These are phyloP conservation scores for Lentinula raphanica DNA, from an alignment of 768 basidiomycete genomes.

Conservation along the genomic window DNA sequence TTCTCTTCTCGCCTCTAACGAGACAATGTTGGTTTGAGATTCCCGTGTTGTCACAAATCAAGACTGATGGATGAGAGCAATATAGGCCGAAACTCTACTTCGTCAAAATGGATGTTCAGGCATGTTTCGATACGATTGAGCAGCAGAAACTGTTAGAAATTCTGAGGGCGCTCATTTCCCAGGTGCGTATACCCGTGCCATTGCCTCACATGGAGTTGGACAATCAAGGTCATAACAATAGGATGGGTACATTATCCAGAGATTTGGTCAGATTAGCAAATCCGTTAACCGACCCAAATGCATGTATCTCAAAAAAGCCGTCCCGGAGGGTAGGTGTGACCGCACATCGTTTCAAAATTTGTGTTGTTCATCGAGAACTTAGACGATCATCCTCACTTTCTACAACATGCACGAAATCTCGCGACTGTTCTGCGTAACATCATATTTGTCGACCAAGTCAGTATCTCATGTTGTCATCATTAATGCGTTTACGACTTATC, in stretches of 20 bases:
- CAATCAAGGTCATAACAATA: conserved; percentile 20
- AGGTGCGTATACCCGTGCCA: conserved; percentile 35
- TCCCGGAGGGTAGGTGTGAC: conserved; percentile 51
- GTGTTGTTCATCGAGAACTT: not conserved
- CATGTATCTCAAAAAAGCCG: conserved; percentile 53
- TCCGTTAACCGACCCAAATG: conserved; percentile 53
- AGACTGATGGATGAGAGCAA: not conserved
- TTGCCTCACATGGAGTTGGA: not conserved
- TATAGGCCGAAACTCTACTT: conserved; percentile 85
- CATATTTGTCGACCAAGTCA: conserved; percentile 83
- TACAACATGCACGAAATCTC: conserved; percentile 61
- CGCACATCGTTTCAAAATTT: not conserved
- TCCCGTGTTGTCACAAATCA: conserved; percentile 2
- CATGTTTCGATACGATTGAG: conserved; percentile 95
- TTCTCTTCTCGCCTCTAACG: conserved; percentile 35
- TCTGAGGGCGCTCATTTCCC: conserved; percentile 63
- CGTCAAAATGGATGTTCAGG: conserved; percentile 92
- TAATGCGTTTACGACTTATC: not conserved
- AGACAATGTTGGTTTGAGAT: conserved; percentile 41
- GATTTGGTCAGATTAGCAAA: conserved; percentile 61
- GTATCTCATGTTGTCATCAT: not conserved
- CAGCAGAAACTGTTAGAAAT: conserved; percentile 82
- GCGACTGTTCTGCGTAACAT: conserved; percentile 65
- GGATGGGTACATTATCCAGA: conserved; percentile 71
- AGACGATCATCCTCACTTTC: conserved; percentile 79